Evolutionary conservation across 179 eudicot species (phyloP).

Genomic region (Beta macrorhiza): DNA sequence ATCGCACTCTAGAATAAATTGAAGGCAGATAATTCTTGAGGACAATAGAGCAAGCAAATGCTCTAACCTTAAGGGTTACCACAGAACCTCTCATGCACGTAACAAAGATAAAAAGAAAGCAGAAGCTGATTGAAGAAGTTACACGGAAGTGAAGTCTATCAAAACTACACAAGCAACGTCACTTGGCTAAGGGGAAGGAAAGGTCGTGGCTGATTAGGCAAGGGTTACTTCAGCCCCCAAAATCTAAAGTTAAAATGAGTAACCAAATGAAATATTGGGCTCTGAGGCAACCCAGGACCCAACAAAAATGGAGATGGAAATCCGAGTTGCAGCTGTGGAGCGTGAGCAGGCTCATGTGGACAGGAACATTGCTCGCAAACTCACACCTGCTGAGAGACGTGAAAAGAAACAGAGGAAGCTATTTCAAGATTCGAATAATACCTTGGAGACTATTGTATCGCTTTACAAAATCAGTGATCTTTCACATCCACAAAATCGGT

Average conservation of each 20-base stretch:
- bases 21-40: no score
- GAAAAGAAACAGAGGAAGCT: constrained; percentile 92
- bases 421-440: constrained; percentile 63
- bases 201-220: constrained; percentile 96
- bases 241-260: constrained; percentile 95
- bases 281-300: constrained; percentile 98
- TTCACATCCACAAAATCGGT: constrained; percentile 69
- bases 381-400: constrained; percentile 90
- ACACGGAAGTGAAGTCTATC: no score
- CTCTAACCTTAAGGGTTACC: no score
- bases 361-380: constrained; percentile 88
- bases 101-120: no score
- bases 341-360: constrained; percentile 96
- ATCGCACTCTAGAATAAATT: no score
- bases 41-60: no score
- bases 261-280: constrained; percentile 87
- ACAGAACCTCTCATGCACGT: no score
- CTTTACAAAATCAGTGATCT: constrained; percentile 78
- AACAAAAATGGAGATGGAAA: constrained; percentile 79
- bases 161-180: constrained; percentile 86
- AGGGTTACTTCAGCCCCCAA: constrained; percentile 88
- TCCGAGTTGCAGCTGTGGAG: constrained; percentile 91
- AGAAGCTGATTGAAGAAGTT: no score
- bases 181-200: constrained; percentile 77
- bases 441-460: constrained; percentile 70